These are phyloP conservation scores for Agrostemma githago DNA, from an alignment of 148 eudicot species.

Conservation along the genomic window DNA sequence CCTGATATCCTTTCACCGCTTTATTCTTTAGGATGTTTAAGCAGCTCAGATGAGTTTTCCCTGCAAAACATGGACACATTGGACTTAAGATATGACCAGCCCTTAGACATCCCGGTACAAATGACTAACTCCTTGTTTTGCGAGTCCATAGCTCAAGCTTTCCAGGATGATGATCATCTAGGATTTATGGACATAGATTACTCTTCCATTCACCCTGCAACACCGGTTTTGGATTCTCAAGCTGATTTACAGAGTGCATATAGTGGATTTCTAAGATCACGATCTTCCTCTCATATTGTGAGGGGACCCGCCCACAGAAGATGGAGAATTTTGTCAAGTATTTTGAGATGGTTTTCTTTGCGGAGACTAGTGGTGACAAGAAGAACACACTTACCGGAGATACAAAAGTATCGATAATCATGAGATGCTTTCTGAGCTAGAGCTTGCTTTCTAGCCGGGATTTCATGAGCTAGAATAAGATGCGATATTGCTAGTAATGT, in stretches of 20 bases:
- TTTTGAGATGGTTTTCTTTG: constrained; percentile 39
- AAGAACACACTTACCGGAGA: constrained; percentile 20
- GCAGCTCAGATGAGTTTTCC: constrained; percentile 51
- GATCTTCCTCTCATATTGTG: constrained; percentile 21
- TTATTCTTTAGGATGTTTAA: constrained; percentile 50
- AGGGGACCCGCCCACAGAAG: constrained; percentile 44
- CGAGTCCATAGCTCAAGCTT: constrained; percentile 37
- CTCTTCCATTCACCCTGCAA: constrained; percentile 36
- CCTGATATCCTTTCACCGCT: constrained; percentile 61
- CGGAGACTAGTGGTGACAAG: constrained; percentile 39
- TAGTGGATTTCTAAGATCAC: constrained; percentile 30
- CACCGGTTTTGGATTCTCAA: constrained; percentile 31
- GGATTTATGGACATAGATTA: constrained; percentile 43
- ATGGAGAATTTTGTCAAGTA: constrained; percentile 44
- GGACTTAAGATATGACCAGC: constrained; percentile 46
- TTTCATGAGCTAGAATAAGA: background rate
- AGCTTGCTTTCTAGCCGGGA: constrained; percentile 1
- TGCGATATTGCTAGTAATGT: background rate
- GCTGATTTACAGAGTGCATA: constrained; percentile 33
- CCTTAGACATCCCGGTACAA: constrained; percentile 38
- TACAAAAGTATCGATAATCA: constrained; percentile 15
- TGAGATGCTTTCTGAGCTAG: constrained; percentile 5
- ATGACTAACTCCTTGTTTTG: constrained; percentile 38
- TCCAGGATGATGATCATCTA: constrained; percentile 45
- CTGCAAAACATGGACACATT: constrained; percentile 38